phyloP scores from a whole-genome alignment of 306 rosid genomes.

The Vigna mungo region DNA sequence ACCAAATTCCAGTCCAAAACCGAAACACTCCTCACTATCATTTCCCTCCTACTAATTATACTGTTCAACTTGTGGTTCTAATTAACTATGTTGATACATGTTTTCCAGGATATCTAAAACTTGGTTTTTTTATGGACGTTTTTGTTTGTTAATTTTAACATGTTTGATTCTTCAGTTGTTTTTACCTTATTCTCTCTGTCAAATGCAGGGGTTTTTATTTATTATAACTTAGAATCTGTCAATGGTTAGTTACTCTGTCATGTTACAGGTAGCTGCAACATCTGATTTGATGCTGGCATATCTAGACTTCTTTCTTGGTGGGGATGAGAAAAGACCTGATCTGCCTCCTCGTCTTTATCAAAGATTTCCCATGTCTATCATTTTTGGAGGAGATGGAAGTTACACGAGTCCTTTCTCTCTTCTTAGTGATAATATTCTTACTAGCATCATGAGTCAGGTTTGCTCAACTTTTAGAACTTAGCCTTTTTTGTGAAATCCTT shows the following conservation, averaged over 20 bases:
- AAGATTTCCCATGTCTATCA: slow-evolving; percentile 83
- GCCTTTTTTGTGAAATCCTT: slow-evolving; percentile 32
- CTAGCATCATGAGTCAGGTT: slow-evolving; percentile 95
- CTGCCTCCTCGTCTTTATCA: slow-evolving; percentile 83
- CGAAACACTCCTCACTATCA: background rate
- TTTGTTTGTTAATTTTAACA: background rate
- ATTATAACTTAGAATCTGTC: slow-evolving; percentile 32
- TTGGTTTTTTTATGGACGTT: background rate
- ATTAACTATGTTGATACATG: slow-evolving; percentile 4
- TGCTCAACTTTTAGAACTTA: slow-evolving; percentile 27
- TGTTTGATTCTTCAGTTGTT: slow-evolving; percentile 6
- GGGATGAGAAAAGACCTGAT: slow-evolving; percentile 91
- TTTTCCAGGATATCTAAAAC: background rate
- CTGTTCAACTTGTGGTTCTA: background rate
- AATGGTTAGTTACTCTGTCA: slow-evolving; percentile 21
- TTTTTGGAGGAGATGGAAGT: slow-evolving; percentile 97
- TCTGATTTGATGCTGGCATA: slow-evolving; percentile 92
- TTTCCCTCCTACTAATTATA: background rate
- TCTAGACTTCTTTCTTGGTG: slow-evolving; percentile 92
- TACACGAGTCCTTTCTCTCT: slow-evolving; percentile 91
- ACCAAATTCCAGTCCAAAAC: background rate
- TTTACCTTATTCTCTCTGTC: slow-evolving; percentile 1
- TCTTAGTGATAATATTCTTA: slow-evolving; percentile 81
- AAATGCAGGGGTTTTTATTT: slow-evolving; percentile 10
- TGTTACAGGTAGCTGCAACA: slow-evolving; percentile 83